Conservation (phyloP, 2,329 filamentous ascomycete species). For the Trichoderma gracile region DNA sequence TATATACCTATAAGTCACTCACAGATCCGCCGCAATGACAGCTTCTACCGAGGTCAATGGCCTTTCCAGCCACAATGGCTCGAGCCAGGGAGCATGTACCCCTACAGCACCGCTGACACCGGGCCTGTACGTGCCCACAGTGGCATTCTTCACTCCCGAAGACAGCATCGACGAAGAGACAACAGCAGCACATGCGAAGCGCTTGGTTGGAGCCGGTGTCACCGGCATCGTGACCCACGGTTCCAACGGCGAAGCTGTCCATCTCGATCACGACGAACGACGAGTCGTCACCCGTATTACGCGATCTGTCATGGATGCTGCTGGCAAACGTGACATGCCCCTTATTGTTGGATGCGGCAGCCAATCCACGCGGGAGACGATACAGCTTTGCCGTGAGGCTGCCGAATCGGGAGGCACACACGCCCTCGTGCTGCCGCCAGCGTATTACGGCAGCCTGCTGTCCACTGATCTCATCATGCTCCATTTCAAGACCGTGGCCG, state of each 20-base stretch:
- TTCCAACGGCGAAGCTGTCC: conserved; percentile 73
- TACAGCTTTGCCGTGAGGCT: conserved; percentile 66
- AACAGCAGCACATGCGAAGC: conserved; percentile 54
- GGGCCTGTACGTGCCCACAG: conserved; percentile 63
- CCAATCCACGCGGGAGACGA: conserved; percentile 66
- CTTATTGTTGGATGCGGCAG: conserved; percentile 70
- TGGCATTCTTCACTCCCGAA: conserved; percentile 60
- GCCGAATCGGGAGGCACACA: conserved; percentile 64
- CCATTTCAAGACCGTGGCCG: conserved; percentile 65
- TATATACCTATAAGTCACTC: not conserved
- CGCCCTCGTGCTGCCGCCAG: conserved; percentile 67
- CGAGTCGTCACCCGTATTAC: conserved; percentile 62
- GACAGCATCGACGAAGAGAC: conserved; percentile 58
- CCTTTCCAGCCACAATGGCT: conserved; percentile 13
- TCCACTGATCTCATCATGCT: conserved; percentile 57
- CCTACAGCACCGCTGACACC: conserved; percentile 15
- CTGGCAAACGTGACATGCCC: conserved; percentile 56
- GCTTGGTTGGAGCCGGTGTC: conserved; percentile 63
- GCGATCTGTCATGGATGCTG: conserved; percentile 59
- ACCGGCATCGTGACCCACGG: conserved; percentile 69
- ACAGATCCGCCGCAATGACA: conserved; percentile 20
- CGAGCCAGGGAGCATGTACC: not conserved
- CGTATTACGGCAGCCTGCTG: conserved; percentile 65
- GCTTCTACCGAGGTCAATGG: conserved; percentile 21
- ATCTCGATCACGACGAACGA: conserved; percentile 66